Conservation (phyloP, 441 rosid genomes). For the Corymbia calophylla region DNA sequence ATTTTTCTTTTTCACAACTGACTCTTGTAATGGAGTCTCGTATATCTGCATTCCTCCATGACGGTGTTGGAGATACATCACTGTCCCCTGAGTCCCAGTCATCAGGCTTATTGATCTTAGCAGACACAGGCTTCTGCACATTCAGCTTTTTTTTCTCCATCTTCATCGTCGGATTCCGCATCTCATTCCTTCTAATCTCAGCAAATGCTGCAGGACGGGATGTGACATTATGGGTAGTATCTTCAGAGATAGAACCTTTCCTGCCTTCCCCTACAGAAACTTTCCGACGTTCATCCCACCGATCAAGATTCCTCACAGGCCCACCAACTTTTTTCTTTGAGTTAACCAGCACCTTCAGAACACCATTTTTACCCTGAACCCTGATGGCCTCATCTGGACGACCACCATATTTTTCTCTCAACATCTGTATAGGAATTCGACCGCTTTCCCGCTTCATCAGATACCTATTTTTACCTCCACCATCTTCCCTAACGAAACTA, state of each 20-base stretch:
- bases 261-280: slow-evolving; percentile 16
- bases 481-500: slow-evolving; percentile 29
- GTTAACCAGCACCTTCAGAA: slow-evolving; percentile 86
- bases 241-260: slow-evolving; percentile 27
- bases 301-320: slow-evolving; percentile 30
- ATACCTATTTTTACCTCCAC: slow-evolving; percentile 19
- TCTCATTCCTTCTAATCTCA: neutral
- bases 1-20: slow-evolving; percentile 27
- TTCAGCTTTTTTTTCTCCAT: neutral
- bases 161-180: neutral
- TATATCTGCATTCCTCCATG: slow-evolving; percentile 24
- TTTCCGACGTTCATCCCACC: slow-evolving; percentile 14
- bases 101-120: neutral
- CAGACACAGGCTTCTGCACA: neutral
- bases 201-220: neutral
- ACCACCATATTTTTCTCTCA: slow-evolving; percentile 37
- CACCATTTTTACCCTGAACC: slow-evolving; percentile 97
- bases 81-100: slow-evolving; percentile 12
- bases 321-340: slow-evolving; percentile 53
- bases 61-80: slow-evolving; percentile 39
- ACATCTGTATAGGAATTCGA: slow-evolving; percentile 19
- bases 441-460: slow-evolving; percentile 25
- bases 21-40: slow-evolving; percentile 21
- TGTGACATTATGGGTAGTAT: neutral
- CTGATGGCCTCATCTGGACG: slow-evolving; percentile 66